Conservation (phyloP, 176 grass and related monocot species). For the Triticum timopheevii region DNA sequence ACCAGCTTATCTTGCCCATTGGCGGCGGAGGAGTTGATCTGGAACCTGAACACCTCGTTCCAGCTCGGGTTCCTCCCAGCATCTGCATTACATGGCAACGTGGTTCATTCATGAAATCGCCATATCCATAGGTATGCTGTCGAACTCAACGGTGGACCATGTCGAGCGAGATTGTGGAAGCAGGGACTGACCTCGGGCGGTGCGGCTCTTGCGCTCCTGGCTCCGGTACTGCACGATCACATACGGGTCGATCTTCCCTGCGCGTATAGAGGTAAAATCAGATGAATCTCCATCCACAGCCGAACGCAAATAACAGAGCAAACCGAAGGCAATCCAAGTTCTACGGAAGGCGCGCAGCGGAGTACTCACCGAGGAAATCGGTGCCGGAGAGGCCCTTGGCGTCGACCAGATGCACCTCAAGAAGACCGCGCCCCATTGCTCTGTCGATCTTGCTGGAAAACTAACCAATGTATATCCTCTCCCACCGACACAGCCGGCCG, state of each 20-base stretch:
- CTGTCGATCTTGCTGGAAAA: neutral
- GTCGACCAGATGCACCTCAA: constrained; percentile 83
- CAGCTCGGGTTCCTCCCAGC: constrained; percentile 75
- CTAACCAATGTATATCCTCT: neutral
- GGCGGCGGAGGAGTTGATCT: constrained; percentile 47
- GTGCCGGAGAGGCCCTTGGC: constrained; percentile 63
- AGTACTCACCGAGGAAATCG: constrained; percentile 66
- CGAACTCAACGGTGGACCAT: neutral
- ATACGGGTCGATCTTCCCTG: constrained; percentile 88
- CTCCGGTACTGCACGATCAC: constrained; percentile 68
- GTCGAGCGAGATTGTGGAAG: neutral
- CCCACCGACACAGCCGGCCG: neutral
- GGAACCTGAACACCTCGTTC: constrained; percentile 86
- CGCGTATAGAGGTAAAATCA: neutral
- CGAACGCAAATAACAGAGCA: neutral
- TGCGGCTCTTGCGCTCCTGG: constrained; percentile 81
- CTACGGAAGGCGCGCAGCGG: neutral
- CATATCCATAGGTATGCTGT: too few relatives aligned
- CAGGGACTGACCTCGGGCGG: constrained; percentile 44
- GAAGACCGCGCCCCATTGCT: constrained; percentile 59
- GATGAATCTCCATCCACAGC: neutral
- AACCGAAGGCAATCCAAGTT: neutral
- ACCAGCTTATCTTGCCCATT: constrained; percentile 65
- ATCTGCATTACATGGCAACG: constrained; percentile 28
- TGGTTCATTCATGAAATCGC: neutral